Evolutionary conservation across 2,329 filamentous ascomycete genomes (phyloP).

Genomic region (Penicillium concentricum): DNA sequence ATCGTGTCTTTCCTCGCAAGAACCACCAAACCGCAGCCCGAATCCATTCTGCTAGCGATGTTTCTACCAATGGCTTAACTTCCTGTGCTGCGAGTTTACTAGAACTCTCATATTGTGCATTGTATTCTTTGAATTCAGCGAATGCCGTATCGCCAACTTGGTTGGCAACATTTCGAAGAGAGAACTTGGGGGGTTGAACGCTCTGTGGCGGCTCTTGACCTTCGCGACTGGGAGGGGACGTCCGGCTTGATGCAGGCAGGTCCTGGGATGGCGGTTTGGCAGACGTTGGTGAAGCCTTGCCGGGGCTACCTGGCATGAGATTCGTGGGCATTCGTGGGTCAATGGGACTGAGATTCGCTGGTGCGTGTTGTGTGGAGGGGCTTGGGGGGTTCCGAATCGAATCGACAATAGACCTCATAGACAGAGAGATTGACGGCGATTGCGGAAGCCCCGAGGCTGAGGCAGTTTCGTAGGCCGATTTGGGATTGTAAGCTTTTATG

Average conservation of each 20-base stretch:
- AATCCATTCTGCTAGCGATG: slow-evolving; percentile 65
- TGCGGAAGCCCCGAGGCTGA: slow-evolving; percentile 27
- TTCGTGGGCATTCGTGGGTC: slow-evolving; percentile 27
- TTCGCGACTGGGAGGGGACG: slow-evolving; percentile 11
- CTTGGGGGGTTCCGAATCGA: slow-evolving; percentile 30
- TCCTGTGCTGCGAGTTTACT: slow-evolving; percentile 77
- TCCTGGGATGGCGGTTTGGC: slow-evolving; percentile 10
- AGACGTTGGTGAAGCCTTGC: slow-evolving; percentile 11
- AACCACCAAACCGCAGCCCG: slow-evolving; percentile 88
- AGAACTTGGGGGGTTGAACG: slow-evolving; percentile 32
- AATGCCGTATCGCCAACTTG: slow-evolving; percentile 65
- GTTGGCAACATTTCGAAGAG: slow-evolving; percentile 38
- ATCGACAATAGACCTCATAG: slow-evolving; percentile 23
- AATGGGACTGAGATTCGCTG: slow-evolving; percentile 22
- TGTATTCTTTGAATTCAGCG: slow-evolving; percentile 66
- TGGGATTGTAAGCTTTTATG: slow-evolving; percentile 11
- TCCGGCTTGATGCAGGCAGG: slow-evolving; percentile 14
- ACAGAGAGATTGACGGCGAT: slow-evolving; percentile 19
- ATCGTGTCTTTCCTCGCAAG: slow-evolving; percentile 70
- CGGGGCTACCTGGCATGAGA: slow-evolving; percentile 22
- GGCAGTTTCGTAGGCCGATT: slow-evolving; percentile 27
- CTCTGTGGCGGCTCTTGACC: slow-evolving; percentile 18
- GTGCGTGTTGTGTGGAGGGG: slow-evolving; percentile 16
- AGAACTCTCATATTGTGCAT: slow-evolving; percentile 70
- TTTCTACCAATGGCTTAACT: slow-evolving; percentile 63